Base-by-base conservation (phyloP, 805 yeast genomes). In the Starmerella apis region DNA sequence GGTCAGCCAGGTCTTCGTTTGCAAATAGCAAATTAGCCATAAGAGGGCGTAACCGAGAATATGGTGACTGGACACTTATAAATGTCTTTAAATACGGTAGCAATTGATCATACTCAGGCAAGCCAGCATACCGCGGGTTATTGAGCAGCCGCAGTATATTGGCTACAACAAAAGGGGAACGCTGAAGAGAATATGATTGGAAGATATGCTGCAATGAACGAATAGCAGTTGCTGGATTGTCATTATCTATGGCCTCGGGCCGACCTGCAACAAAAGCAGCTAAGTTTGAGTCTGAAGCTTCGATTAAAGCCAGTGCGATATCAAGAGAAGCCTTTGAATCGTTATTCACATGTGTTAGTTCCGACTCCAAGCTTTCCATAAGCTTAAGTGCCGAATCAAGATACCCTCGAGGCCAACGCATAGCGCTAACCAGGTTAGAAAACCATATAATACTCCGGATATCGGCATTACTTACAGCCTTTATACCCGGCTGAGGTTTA, bases 371-470 rank as follows among this genome's bases (percentile, higher is more conserved):
- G 33, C 50, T 49, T 14, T 24, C 16, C 3, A 47, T 38, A 11
- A 54, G 23, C 1, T 25, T 11, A 2, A 47, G 24, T 1, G 49
- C 52, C 3, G 16, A 18, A 4, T 28, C 35, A 23, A 33, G 27
- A 27, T 32, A 49, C 4, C 9, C 22, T 7, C 22, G 18, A 2
- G 30, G 31, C 53, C 52, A 49, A 1, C 25, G 13, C 3, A 14
- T 11, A 11, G 5, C 20, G 27, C 23, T 19, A 3, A 50, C 44
- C 13, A 53, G 20, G 16, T 27, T 36, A 11, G 54, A 37, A 31
- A 53, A 53, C 56, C 56, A 53, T 6, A 38, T 33, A 11, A 53
- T 31, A 1, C 52, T 47, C 19, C 36, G 23, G 3, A 48, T 24
- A 33, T 53, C 56, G 2, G 23, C 48, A 8, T 27, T 25, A 13